phyloP scores from a whole-genome alignment of 176 grass and related monocot genomes.

The Paspalum notatum region DNA sequence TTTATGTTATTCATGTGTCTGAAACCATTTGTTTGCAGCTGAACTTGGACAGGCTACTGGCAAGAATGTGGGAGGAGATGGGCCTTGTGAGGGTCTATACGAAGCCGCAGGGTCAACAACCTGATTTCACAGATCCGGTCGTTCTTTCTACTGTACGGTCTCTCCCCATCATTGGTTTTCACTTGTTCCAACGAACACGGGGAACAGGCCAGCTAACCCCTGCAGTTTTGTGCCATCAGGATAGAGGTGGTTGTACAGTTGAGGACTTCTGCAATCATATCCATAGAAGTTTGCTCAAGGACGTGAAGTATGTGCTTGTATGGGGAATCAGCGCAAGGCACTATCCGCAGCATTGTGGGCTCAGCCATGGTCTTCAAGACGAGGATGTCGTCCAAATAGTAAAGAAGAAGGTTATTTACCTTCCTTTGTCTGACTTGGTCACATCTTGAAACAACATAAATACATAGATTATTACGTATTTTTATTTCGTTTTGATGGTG shows the following conservation, averaged over 20 bases:
- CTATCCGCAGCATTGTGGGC: conserved; percentile 90
- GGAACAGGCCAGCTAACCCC: neutral
- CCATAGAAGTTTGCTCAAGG: conserved; percentile 89
- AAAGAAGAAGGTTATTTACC: conserved; percentile 86
- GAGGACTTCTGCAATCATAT: conserved; percentile 99
- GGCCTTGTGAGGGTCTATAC: conserved; percentile 97
- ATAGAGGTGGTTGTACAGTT: conserved; percentile 91
- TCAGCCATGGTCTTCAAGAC: conserved; percentile 71
- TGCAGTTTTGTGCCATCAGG: conserved; percentile 55
- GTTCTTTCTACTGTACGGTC: conserved; percentile 86
- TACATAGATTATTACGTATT: neutral
- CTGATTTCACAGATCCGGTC: conserved; percentile 92
- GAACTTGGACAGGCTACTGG: conserved; percentile 92
- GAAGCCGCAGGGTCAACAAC: conserved; percentile 95
- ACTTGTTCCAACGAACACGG: neutral
- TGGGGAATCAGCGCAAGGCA: conserved; percentile 89
- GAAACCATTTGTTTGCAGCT: conserved; percentile 59
- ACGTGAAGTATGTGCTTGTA: conserved; percentile 95
- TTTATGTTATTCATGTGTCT: conserved; percentile 12
- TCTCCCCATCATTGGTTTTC: neutral
- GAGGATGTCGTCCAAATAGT: conserved; percentile 98
- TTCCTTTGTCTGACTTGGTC: conserved; percentile 4
- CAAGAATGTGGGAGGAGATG: conserved; percentile 99
- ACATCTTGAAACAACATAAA: neutral
- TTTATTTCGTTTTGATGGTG: neutral